phyloP scores from a whole-genome alignment of 139 green algal genomes.

The Pseudopediastrum boryanum region DNA sequence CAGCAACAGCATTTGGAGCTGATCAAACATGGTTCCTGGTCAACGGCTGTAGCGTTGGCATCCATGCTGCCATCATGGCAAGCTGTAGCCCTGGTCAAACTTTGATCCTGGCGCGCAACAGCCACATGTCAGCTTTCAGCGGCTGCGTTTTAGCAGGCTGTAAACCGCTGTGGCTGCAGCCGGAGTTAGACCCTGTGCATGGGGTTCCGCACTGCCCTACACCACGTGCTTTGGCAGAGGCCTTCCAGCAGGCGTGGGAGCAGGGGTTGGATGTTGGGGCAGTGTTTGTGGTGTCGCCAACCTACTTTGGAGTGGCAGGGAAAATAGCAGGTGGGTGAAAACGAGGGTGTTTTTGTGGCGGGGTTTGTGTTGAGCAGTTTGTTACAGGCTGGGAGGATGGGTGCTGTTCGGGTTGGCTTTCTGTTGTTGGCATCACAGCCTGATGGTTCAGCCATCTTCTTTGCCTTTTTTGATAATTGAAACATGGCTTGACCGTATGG shows the following conservation, averaged over 20 bases:
- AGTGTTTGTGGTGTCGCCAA: slow-evolving; percentile 86
- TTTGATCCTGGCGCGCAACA: slow-evolving; percentile 85
- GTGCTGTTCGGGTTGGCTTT: too few species aligned
- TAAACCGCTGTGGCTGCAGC: slow-evolving; percentile 53
- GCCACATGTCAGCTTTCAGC: slow-evolving; percentile 81
- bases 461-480: too few species aligned
- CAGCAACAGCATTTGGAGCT: slow-evolving; percentile 76
- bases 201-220: slow-evolving; percentile 69
- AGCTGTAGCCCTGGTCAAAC: slow-evolving; percentile 57
- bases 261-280: slow-evolving; percentile 40
- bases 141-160: slow-evolving; percentile 70
- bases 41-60: slow-evolving; percentile 85
- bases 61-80: slow-evolving; percentile 77
- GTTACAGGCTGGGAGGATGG: too few species aligned
- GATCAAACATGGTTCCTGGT: slow-evolving; percentile 89
- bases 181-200: slow-evolving; percentile 48
- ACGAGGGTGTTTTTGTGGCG: too few species aligned
- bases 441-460: too few species aligned
- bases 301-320: slow-evolving; percentile 81
- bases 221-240: slow-evolving; percentile 46
- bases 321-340: slow-evolving; percentile 56
- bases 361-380: too few species aligned
- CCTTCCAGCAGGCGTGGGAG: slow-evolving; percentile 41
- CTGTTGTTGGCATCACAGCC: too few species aligned
- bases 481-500: too few species aligned